Base-by-base conservation (phyloP, 2,329 filamentous ascomycete species). In the Alternaria viburni region DNA sequence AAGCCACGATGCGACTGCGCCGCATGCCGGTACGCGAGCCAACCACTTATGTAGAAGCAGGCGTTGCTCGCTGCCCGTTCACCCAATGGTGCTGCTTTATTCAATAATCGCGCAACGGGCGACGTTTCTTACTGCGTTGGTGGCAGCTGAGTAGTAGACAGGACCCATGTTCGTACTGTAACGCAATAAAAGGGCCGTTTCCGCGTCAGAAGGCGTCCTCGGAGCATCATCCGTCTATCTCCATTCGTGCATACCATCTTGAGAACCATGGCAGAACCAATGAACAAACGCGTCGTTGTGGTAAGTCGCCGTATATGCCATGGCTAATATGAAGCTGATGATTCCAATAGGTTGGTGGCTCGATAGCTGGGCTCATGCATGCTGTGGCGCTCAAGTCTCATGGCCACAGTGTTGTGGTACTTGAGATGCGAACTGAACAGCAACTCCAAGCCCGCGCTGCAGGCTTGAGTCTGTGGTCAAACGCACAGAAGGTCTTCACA, bases 331-430 rank as follows among this genome's bases (percentile, higher is more conserved):
- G 21, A 25, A 15, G 43, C 52, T 63, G 21, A 63, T 17, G 0
- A 4, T 6, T 3, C 8, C 8, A 5, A 23, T 12, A 63, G 61
- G 47, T 72, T 28, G 71, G 71, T 19, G 65, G 67, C 45, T 72
- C 69, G 1, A 64, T 71, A 19, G 62, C 68, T 11, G 69, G 71
- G 15, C 62, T 73, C 8, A 67, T 73, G 63, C 67, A 71, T 43
- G 69, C 69, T 12, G 45, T 72, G 7, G 67, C 62, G 3, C 59
- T 73, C 3, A 69, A 68, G 36, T 64, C 59, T 7, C 67, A 68
- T 15, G 69, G 68, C 12, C 62, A 62, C 19, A 57, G 56, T 3
- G 64, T 72, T 17, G 50, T 55, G 15, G 47, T 73, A 17, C 47
- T 72, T 6, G 69, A 73, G 28, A 46, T 58, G 17, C 64, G 67